A percentile compares a stretch with the other conserved stretches of the same genome.
phyloP scores from a whole-genome alignment of 2,329 filamentous ascomycete species.

The Cercospora sp. region DNA sequence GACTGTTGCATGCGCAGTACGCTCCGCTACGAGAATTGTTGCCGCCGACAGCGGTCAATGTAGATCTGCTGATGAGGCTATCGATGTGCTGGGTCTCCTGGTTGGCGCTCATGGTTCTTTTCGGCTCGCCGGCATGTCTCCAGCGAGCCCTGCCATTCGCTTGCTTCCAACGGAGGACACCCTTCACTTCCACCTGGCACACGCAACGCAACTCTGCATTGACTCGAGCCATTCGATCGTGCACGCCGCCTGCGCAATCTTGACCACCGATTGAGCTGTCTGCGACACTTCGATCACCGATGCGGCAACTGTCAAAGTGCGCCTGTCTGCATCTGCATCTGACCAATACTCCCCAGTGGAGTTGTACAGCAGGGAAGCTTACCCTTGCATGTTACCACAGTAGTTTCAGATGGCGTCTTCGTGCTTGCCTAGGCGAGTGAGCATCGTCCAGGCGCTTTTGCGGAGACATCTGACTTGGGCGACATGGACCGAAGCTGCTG shows the following conservation, averaged over 20 bases:
- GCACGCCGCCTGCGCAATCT: not conserved
- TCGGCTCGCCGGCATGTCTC: not conserved
- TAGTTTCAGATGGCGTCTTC: constrained; percentile 15
- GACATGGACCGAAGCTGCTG: not conserved
- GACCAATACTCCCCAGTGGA: not conserved
- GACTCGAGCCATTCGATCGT: not conserved
- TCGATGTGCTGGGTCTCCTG: not conserved
- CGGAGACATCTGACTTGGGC: constrained; percentile 3
- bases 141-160: constrained; percentile 8
- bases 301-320: constrained; percentile 5
- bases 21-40: no score
- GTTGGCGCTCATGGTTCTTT: not conserved
- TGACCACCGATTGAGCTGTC: not conserved
- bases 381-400: constrained; percentile 9
- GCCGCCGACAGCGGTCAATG: not conserved
- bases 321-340: not conserved
- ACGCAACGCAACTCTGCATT: not conserved
- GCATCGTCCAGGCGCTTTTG: not conserved
- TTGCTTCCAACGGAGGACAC: not conserved
- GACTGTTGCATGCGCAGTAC: not conserved
- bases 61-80: not conserved
- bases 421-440: not conserved
- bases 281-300: not conserved
- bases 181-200: not conserved
- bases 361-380: not conserved